These are phyloP conservation scores for Hypocreales sp. DNA, from an alignment of 2,329 filamentous ascomycete genomes.

Conservation along the genomic window DNA sequence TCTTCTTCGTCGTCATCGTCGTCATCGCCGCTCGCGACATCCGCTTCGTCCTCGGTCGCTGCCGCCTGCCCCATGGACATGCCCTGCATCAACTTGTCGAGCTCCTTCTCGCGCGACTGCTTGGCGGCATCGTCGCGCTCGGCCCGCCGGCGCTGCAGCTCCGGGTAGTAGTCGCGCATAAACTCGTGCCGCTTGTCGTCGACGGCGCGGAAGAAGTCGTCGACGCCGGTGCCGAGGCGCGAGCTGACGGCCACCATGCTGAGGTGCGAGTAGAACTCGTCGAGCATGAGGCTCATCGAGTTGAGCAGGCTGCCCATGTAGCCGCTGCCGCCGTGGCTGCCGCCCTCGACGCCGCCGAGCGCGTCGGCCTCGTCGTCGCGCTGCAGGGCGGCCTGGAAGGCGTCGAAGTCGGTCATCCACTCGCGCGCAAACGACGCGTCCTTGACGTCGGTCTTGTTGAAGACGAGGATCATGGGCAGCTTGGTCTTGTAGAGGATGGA, in stretches of 20 bases:
- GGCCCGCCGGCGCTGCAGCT: slow-evolving; percentile 63
- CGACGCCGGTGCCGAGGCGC: slow-evolving; percentile 80
- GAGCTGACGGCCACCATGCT: slow-evolving; percentile 87
- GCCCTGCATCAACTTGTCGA: slow-evolving; percentile 88
- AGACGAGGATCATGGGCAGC: slow-evolving; percentile 94
- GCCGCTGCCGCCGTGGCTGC: slow-evolving; percentile 59
- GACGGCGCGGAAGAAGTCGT: slow-evolving; percentile 87
- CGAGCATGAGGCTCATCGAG: slow-evolving; percentile 93
- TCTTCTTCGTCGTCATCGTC: slow-evolving; percentile 42
- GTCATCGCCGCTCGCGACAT: slow-evolving; percentile 44
- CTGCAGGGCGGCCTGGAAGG: slow-evolving; percentile 75
- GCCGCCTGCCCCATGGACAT: slow-evolving; percentile 41
- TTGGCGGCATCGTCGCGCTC: slow-evolving; percentile 65
- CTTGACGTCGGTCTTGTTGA: slow-evolving; percentile 97
- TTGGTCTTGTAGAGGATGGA: slow-evolving; percentile 98
- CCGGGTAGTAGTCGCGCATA: slow-evolving; percentile 76
- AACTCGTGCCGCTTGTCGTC: slow-evolving; percentile 81
- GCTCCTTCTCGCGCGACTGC: slow-evolving; percentile 58
- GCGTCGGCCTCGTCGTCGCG: slow-evolving; percentile 65
- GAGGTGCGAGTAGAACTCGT: slow-evolving; percentile 92
- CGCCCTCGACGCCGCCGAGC: slow-evolving; percentile 57
- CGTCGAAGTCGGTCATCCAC: slow-evolving; percentile 99
- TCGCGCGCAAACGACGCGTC: slow-evolving; percentile 84
- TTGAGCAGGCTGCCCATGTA: slow-evolving; percentile 95
- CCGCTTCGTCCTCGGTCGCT: slow-evolving; percentile 28